phyloP scores from a whole-genome alignment of 2,329 filamentous ascomycete species.

The Cladosporium sp. region DNA sequence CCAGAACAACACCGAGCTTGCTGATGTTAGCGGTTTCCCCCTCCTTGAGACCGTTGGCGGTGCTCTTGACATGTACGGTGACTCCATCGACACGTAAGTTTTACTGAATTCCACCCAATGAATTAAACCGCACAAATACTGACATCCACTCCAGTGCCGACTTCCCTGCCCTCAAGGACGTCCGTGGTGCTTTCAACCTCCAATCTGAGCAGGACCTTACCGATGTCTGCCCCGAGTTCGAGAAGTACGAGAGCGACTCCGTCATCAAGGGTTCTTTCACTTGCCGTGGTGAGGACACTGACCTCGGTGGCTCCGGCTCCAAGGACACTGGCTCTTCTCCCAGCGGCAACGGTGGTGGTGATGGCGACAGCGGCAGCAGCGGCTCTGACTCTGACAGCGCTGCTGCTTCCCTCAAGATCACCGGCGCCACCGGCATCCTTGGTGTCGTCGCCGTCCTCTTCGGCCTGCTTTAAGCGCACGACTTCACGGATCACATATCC shows the following conservation, averaged over 20 bases:
- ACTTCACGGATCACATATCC: neutral
- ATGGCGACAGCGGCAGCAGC: constrained; percentile 22
- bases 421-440: constrained; percentile 40
- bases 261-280: constrained; percentile 40
- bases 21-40: constrained; percentile 61
- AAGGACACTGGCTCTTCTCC: constrained; percentile 20
- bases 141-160: constrained; percentile 53
- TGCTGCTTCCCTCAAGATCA: constrained; percentile 38
- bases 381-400: constrained; percentile 32
- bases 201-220: constrained; percentile 41
- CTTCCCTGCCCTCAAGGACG: constrained; percentile 53
- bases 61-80: constrained; percentile 79
- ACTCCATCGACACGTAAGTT: constrained; percentile 69
- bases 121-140: constrained; percentile 18
- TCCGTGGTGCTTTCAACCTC: constrained; percentile 48
- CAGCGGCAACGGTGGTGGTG: constrained; percentile 17
- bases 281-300: constrained; percentile 37
- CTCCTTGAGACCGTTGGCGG: constrained; percentile 66
- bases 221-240: constrained; percentile 38
- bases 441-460: constrained; percentile 46
- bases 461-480: constrained; percentile 38
- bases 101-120: neutral
- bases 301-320: constrained; percentile 32
- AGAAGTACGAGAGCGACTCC: constrained; percentile 36
- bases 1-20: constrained; percentile 80